Percentiles rank a stretch among this genome's conserved stretches.
These are phyloP conservation scores for sorghum (Sorghum bicolor) DNA, from an alignment of 176 grass and related monocot species.

Conservation along the genomic window DNA sequence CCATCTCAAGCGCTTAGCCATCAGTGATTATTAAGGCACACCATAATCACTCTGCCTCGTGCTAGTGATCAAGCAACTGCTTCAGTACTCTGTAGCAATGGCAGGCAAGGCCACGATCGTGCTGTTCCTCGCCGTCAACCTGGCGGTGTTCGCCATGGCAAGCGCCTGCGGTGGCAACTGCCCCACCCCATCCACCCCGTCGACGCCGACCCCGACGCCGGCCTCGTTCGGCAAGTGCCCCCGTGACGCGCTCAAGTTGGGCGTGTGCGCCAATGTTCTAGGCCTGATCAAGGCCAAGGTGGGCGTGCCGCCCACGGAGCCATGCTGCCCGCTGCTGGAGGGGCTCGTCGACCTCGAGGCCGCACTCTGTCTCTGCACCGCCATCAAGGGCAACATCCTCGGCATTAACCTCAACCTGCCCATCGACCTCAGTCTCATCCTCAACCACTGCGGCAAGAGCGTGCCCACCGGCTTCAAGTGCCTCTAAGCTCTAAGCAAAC, in stretches of 20 bases:
- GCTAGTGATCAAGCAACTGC: not conserved
- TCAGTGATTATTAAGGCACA: not conserved
- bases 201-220: conserved; percentile 3
- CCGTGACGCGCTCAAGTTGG: conserved; percentile 43
- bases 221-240: conserved; percentile 36
- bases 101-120: conserved; percentile 24
- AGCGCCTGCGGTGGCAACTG: not conserved
- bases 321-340: conserved; percentile 70
- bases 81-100: conserved; percentile 5
- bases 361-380: conserved; percentile 84
- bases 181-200: not conserved
- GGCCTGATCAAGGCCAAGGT: conserved; percentile 43
- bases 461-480: conserved; percentile 29
- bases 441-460: conserved; percentile 53
- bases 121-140: conserved; percentile 35
- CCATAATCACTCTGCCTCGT: not conserved
- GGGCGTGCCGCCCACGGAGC: conserved; percentile 32
- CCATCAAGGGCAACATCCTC: conserved; percentile 51
- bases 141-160: conserved; percentile 22
- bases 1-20: conserved; percentile 13
- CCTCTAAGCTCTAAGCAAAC: conserved; percentile 20
- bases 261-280: conserved; percentile 39
- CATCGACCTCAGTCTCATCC: conserved; percentile 53
- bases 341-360: conserved; percentile 84
- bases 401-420: conserved; percentile 44